Conservation (phyloP, 2,329 filamentous ascomycete species). For the Furcasterigmium furcatum region DNA sequence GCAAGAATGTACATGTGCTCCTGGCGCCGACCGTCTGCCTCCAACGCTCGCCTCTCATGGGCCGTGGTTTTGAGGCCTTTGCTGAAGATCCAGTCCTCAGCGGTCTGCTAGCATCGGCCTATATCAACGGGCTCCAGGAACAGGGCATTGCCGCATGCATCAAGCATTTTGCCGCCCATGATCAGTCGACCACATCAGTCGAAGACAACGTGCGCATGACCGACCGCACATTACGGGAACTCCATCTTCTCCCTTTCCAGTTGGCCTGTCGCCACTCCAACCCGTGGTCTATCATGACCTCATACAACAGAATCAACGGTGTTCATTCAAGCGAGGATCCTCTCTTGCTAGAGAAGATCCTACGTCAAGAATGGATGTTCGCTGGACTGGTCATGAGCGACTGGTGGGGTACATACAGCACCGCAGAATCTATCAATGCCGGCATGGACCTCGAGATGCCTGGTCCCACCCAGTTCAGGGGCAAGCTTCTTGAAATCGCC, state of each 20-base stretch:
- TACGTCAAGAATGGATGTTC: slow-evolving; percentile 56
- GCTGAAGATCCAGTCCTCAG: slow-evolving; percentile 4
- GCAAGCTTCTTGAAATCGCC: slow-evolving; percentile 21
- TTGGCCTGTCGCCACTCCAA: slow-evolving; percentile 28
- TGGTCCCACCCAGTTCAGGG: slow-evolving; percentile 25
- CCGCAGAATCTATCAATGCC: slow-evolving; percentile 15
- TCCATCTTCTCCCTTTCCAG: slow-evolving; percentile 32
- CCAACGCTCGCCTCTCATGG: slow-evolving; percentile 6
- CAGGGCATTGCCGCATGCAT: slow-evolving; percentile 36
- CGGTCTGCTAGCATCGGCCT: slow-evolving; percentile 2
- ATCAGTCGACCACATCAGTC: slow-evolving; percentile 16
- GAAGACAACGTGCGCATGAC: slow-evolving; percentile 40
- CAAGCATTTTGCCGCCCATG: slow-evolving; percentile 59
- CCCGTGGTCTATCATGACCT: slow-evolving; percentile 31
- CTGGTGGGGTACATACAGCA: slow-evolving; percentile 39
- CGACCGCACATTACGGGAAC: slow-evolving; percentile 48
- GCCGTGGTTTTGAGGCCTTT: slow-evolving; percentile 4
- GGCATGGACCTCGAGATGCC: slow-evolving; percentile 36
- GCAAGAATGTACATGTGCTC: neutral
- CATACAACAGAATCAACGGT: slow-evolving; percentile 34
- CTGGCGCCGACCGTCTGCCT: slow-evolving; percentile 7
- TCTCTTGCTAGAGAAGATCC: slow-evolving; percentile 42
- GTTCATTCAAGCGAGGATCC: slow-evolving; percentile 37
- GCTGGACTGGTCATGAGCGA: slow-evolving; percentile 55
- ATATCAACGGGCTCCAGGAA: slow-evolving; percentile 33